Percentiles rank a stretch among this genome's conserved stretches.
These are phyloP conservation scores for Globisporangium spiculum DNA, from an alignment of 352 stramenopile species.

Conservation along the genomic window DNA sequence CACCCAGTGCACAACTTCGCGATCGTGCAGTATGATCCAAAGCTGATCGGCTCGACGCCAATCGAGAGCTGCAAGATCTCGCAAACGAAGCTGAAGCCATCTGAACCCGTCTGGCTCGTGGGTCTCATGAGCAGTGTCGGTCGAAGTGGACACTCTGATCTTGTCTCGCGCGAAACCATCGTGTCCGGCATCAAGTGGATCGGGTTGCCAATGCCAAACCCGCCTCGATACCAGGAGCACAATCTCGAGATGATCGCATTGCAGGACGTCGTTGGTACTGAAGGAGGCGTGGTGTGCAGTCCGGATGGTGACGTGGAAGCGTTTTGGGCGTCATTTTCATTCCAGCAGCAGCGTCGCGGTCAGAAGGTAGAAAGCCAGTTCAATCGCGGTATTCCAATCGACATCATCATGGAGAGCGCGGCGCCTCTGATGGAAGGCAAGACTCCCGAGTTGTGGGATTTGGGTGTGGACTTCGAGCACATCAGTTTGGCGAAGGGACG, in stretches of 20 bases:
- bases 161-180: conserved; percentile 84
- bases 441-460: conserved; percentile 72
- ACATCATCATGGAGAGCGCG: conserved; percentile 87
- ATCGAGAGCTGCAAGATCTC: conserved; percentile 81
- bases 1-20: conserved; percentile 93
- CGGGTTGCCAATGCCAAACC: conserved; percentile 72
- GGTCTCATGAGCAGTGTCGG: conserved; percentile 81
- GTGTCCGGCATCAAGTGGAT: conserved; percentile 88
- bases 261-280: conserved; percentile 78
- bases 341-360: conserved; percentile 69
- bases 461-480: conserved; percentile 86
- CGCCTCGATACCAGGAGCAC: conserved; percentile 84
- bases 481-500: conserved; percentile 87
- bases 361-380: conserved; percentile 86
- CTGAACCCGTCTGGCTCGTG: conserved; percentile 83
- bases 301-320: conserved; percentile 65
- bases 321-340: conserved; percentile 88
- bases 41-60: conserved; percentile 78
- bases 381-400: conserved; percentile 82
- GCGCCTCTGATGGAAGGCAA: conserved; percentile 64
- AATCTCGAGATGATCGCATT: conserved; percentile 87
- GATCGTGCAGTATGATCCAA: conserved; percentile 90
- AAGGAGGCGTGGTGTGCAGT: conserved; percentile 81
- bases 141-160: conserved; percentile 72
- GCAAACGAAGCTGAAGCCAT: conserved; percentile 50